Evolutionary conservation across 169 alveolate species (phyloP), one percentile per base, ranked within the genome.

Genomic region (Plasmodium vivax): DNA sequence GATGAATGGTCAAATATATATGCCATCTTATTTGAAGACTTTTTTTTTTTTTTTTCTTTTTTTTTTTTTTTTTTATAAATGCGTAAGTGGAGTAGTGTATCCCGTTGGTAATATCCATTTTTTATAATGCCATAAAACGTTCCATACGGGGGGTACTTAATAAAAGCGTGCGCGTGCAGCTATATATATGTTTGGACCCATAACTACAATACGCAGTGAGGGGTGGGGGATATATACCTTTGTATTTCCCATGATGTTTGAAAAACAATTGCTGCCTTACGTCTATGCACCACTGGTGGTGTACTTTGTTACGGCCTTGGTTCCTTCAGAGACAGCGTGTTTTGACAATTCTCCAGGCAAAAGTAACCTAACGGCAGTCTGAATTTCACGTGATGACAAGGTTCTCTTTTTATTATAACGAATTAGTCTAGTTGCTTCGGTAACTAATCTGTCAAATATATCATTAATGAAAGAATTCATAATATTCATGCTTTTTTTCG

Each of bases 251-350:
- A 36, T 71, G 4, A 6, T 19, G 36, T 62, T 41, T 68, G 74
- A 62, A 27, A 38, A 84, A 84, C 54, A 84, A 84, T 32, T 68
- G 19, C 19, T n/a, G 41, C 23, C 68, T 68, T 84, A 41, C 43
- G 92, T 68, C 95, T 96, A 97, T 54, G 97, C 98, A 56, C 97
- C 98, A 68, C 98, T 96, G 56, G 98, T 96, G 34, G 99, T 98
- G 97, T 98, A 99, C 96, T 99, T 99, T 96, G 99, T 98, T 92
- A 99, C 99, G 92, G 99, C 99, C 97, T 99, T 99, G 93, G 99
- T 99, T 73, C 99, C 99, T 96, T 99, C 99, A 80, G 99, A 98
- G 87, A 99, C 99, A 92, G 99, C 99, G 96, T 99, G 99, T 98
- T 99, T 99, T 96, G 99, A 99, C 90, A 99, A 98, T 96, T 99